phyloP scores from a whole-genome alignment of 352 stramenopile genomes.

The Pythium sp. region DNA sequence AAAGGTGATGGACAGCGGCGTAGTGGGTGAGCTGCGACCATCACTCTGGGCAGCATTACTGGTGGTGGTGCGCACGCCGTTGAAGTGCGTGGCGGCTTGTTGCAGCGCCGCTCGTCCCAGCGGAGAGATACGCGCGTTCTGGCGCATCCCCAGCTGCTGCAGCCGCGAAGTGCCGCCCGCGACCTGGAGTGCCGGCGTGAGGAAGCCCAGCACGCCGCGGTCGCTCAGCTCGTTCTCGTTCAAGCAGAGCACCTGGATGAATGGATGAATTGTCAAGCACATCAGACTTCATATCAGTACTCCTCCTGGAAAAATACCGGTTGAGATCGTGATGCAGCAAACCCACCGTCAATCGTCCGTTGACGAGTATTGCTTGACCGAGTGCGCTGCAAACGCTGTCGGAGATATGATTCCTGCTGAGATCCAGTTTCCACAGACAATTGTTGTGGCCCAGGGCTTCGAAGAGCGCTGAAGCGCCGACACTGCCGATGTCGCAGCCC shows the following conservation, averaged over 20 bases:
- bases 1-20: slow-evolving; percentile 11
- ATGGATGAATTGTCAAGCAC: background rate
- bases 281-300: background rate
- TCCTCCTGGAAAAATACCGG: background rate
- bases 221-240: slow-evolving; percentile 57
- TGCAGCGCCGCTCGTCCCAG: slow-evolving; percentile 28
- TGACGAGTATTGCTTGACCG: slow-evolving; percentile 31
- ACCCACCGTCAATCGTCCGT: slow-evolving; percentile 32
- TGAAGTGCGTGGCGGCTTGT: slow-evolving; percentile 30
- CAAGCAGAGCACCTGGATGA: slow-evolving; percentile 39
- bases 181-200: slow-evolving; percentile 45
- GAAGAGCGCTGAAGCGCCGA: slow-evolving; percentile 40
- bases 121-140: slow-evolving; percentile 38
- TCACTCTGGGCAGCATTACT: slow-evolving; percentile 3
- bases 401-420: slow-evolving; percentile 63
- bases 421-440: slow-evolving; percentile 69
- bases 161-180: slow-evolving; percentile 24
- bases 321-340: background rate
- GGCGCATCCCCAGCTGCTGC: slow-evolving; percentile 50
- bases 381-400: slow-evolving; percentile 48
- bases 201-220: slow-evolving; percentile 40
- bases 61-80: slow-evolving; percentile 17
- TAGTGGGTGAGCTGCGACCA: slow-evolving; percentile 7
- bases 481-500: slow-evolving; percentile 51
- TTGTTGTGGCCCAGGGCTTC: slow-evolving; percentile 46